Conservation (phyloP, 2,329 filamentous ascomycete species). For the Fonsecaea monophora region DNA sequence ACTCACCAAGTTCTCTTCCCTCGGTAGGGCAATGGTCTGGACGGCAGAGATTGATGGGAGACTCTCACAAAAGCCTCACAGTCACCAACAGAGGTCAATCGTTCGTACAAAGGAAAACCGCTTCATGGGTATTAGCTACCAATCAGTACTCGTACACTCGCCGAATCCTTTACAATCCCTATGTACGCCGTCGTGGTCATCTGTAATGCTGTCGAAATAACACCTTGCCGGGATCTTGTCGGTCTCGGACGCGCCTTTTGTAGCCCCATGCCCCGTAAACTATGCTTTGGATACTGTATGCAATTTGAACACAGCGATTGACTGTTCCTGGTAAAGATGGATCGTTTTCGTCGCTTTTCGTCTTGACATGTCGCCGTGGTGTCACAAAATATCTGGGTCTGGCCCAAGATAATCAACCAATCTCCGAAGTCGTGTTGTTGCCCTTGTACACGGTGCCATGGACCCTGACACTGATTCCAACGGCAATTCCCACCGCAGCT, state of each 20-base stretch:
- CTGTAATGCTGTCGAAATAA: neutral
- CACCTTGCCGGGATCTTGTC: neutral
- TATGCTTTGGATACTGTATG: neutral
- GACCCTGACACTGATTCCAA: slow-evolving; percentile 54
- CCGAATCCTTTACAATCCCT: neutral
- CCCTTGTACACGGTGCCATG: slow-evolving; percentile 54
- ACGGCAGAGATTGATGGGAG: neutral
- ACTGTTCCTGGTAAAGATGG: slow-evolving; percentile 2
- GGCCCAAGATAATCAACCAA: slow-evolving; percentile 35
- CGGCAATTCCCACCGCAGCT: slow-evolving; percentile 53
- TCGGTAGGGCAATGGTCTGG: neutral
- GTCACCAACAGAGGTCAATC: neutral
- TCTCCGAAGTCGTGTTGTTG: slow-evolving; percentile 43
- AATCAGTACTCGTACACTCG: neutral
- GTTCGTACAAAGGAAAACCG: neutral
- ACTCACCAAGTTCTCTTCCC: neutral
- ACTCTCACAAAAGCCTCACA: neutral
- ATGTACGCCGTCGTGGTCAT: slow-evolving; percentile 4
- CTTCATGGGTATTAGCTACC: slow-evolving; percentile 6
- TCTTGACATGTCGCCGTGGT: neutral
- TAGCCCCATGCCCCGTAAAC: neutral
- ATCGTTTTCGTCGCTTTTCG: neutral
- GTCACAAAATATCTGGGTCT: neutral
- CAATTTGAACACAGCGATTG: slow-evolving; percentile 4
- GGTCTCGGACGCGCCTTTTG: neutral